A percentile compares a stretch with the other conserved stretches of the same genome.
Evolutionary conservation across 768 basidiomycete genomes (phyloP).

Genomic region (Tricholoma sp.): DNA sequence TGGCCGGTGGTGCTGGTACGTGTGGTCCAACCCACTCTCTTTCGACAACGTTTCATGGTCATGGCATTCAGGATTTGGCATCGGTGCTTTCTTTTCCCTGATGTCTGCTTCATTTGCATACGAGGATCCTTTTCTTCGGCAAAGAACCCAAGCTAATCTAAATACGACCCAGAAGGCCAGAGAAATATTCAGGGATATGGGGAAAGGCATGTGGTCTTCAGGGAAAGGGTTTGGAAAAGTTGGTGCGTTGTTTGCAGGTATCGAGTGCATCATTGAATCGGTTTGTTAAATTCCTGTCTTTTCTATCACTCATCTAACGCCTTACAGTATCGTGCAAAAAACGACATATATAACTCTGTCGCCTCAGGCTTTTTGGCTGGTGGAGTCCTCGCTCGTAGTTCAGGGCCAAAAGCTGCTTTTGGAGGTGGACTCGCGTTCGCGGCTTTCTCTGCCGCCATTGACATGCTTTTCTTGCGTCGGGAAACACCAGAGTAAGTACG

Average conservation of each 20-base stretch:
- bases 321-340: constrained; percentile 87
- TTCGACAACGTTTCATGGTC: constrained; percentile 4
- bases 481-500: constrained; percentile 70
- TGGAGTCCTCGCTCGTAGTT: constrained; percentile 80
- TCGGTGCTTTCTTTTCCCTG: constrained; percentile 93
- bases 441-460: constrained; percentile 89
- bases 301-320: neutral
- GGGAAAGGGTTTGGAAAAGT: constrained; percentile 95
- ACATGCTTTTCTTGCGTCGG: constrained; percentile 68
- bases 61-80: constrained; percentile 65
- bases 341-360: constrained; percentile 90
- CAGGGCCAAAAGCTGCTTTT: constrained; percentile 83
- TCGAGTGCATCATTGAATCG: constrained; percentile 93
- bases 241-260: constrained; percentile 89
- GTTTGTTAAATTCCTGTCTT: constrained; percentile 30
- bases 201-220: constrained; percentile 81
- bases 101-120: constrained; percentile 96
- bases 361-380: constrained; percentile 87
- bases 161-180: constrained; percentile 73
- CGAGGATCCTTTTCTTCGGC: constrained; percentile 83
- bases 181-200: constrained; percentile 91
- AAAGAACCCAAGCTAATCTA: constrained; percentile 50
- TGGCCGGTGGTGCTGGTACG: constrained; percentile 83
- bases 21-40: constrained; percentile 12
- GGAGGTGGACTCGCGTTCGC: constrained; percentile 90